A percentile compares a stretch with the other conserved stretches of the same genome.
phyloP scores from a whole-genome alignment of 371 early-diverging fungal genomes.

The Rhizopus stolonifer region DNA sequence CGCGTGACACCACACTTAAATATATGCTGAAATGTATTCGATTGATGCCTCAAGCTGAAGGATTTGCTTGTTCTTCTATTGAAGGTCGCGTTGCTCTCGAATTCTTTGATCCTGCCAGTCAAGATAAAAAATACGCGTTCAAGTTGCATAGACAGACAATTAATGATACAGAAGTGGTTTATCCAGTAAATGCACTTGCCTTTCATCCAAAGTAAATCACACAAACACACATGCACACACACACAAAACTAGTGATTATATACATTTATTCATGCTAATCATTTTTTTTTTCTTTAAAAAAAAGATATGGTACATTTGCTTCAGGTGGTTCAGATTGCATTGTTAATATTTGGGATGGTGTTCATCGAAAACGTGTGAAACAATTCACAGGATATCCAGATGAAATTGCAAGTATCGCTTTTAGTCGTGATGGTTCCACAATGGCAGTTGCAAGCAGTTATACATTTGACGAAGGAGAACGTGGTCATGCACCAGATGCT shows the following conservation, averaged over 20 bases:
- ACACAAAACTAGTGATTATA: too few species aligned
- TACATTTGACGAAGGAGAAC: conserved; percentile 93
- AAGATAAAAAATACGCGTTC: conserved; percentile 87
- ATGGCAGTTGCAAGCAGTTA: conserved; percentile 91
- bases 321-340: conserved; percentile 95
- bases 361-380: conserved; percentile 83
- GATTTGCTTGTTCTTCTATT: conserved; percentile 86
- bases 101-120: conserved; percentile 75
- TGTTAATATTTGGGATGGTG: conserved; percentile 91
- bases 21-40: conserved; percentile 80
- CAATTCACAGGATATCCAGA: conserved; percentile 82
- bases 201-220: conserved; percentile 83
- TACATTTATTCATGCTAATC: not conserved
- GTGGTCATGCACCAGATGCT: conserved; percentile 81
- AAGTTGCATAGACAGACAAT: conserved; percentile 88
- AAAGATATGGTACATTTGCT: conserved; percentile 87
- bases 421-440: conserved; percentile 74
- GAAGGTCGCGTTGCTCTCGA: conserved; percentile 96
- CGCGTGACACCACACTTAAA: conserved; percentile 77
- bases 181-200: conserved; percentile 92
- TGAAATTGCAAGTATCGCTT: conserved; percentile 80
- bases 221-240: too few species aligned
- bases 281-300: not conserved
- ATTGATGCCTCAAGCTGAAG: conserved; percentile 82
- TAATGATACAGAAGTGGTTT: conserved; percentile 81